Evolutionary conservation across 148 eudicot species (phyloP).

Genomic region (Spergularia bocconei): DNA sequence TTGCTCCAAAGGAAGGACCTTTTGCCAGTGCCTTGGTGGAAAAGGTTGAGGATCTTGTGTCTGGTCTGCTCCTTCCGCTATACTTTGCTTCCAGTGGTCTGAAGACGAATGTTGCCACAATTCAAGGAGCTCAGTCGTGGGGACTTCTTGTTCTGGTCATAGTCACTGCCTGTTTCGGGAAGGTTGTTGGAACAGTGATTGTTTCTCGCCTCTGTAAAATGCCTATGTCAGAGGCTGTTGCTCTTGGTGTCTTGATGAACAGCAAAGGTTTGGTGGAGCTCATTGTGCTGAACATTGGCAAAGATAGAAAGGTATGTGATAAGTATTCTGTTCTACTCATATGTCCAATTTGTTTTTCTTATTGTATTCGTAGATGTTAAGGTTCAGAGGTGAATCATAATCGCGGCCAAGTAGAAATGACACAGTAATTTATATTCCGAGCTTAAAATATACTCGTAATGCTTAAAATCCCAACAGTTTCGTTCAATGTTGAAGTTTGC

Average conservation of each 20-base stretch:
- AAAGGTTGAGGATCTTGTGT: conserved; percentile 82
- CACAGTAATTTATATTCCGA: not conserved
- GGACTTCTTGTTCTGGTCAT: conserved; percentile 74
- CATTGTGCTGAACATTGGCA: conserved; percentile 76
- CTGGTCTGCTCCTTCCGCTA: conserved; percentile 75
- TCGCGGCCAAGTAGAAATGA: not conserved
- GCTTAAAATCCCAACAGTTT: not conserved
- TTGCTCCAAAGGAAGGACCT: conserved; percentile 77
- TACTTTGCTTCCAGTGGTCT: conserved; percentile 84
- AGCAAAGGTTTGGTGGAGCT: conserved; percentile 83
- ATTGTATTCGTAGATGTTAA: not conserved
- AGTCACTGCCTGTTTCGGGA: conserved; percentile 67
- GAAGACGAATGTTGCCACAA: conserved; percentile 70
- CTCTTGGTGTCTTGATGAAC: conserved; percentile 73
- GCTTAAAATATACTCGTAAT: not conserved
- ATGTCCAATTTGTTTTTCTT: not conserved
- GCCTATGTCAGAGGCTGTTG: conserved; percentile 55
- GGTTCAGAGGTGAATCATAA: not conserved
- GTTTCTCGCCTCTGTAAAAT: conserved; percentile 55
- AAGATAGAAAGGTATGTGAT: conserved; percentile 64
- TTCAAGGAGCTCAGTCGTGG: conserved; percentile 78
- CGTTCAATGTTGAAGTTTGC: not conserved
- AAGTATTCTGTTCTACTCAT: too few species aligned
- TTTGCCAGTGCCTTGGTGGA: conserved; percentile 73
- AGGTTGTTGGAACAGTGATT: conserved; percentile 59